Evolutionary conservation across 495 filamentous ascomycete genomes (phyloP).

Genomic region (Trichoderma reesei): DNA sequence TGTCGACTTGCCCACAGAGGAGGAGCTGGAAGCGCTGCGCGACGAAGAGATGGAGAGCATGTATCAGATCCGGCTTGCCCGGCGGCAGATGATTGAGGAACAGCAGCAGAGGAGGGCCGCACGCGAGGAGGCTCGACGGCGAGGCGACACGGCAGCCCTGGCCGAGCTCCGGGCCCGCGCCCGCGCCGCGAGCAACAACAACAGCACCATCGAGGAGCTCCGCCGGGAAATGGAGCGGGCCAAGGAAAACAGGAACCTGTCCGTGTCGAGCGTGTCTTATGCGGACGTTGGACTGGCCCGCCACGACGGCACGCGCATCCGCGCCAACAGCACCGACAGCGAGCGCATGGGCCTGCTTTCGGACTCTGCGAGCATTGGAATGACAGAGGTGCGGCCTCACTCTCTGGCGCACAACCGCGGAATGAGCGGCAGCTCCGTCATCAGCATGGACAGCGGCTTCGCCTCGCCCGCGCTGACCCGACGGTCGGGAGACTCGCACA

Average conservation of each 20-base stretch:
- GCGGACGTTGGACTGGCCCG: constrained; percentile 75
- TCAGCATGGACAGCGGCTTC: constrained; percentile 38
- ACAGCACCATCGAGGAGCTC: constrained; percentile 36
- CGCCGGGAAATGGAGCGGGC: constrained; percentile 59
- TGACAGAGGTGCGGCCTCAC: constrained; percentile 11
- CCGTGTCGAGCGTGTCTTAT: constrained; percentile 78
- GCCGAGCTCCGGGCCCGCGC: constrained; percentile 43
- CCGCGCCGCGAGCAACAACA: constrained; percentile 25
- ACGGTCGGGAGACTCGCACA: constrained; percentile 10
- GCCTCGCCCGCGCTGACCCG: constrained; percentile 18
- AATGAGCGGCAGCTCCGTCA: constrained; percentile 33
- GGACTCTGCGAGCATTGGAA: constrained; percentile 52
- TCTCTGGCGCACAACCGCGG: constrained; percentile 27
- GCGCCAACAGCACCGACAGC: constrained; percentile 70
- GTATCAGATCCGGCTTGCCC: constrained; percentile 77
- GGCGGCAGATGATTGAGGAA: constrained; percentile 65
- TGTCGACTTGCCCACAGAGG: constrained; percentile 46
- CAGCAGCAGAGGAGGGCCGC: constrained; percentile 61
- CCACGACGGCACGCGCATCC: constrained; percentile 79
- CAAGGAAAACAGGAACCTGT: constrained; percentile 53
- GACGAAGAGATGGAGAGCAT: constrained; percentile 88
- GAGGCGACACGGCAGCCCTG: constrained; percentile 55
- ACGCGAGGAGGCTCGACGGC: constrained; percentile 56
- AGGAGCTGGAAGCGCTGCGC: constrained; percentile 65
- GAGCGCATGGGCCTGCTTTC: constrained; percentile 65